These are phyloP conservation scores for Pseudonectria foliicola DNA, from an alignment of 2,329 filamentous ascomycete genomes.

Conservation along the genomic window DNA sequence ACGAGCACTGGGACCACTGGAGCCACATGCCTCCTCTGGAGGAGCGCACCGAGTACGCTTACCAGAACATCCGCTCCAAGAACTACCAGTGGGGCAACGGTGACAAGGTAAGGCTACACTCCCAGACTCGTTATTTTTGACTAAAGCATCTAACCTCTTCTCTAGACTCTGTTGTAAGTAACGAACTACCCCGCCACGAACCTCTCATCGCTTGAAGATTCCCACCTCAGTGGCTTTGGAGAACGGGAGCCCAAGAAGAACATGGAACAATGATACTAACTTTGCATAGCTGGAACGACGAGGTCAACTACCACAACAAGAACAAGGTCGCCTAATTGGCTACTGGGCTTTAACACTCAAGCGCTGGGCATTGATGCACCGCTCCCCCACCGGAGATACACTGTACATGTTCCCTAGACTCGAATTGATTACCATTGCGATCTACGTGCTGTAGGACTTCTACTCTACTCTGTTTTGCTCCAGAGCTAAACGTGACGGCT, in stretches of 20 bases:
- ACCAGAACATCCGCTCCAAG: slow-evolving; percentile 96
- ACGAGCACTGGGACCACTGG: slow-evolving; percentile 96
- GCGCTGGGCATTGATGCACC: slow-evolving; percentile 21
- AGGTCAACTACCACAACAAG: slow-evolving; percentile 96
- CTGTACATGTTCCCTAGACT: slow-evolving; percentile 29
- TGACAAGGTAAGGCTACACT: slow-evolving; percentile 63
- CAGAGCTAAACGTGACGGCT: no score
- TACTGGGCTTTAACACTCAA: slow-evolving; percentile 8
- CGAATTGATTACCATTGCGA: slow-evolving; percentile 21
- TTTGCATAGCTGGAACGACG: slow-evolving; percentile 75
- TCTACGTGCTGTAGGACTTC: background rate
- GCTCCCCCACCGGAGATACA: slow-evolving; percentile 20
- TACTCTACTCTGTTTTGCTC: background rate
- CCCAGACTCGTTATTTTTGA: background rate
- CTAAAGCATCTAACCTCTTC: slow-evolving; percentile 18
- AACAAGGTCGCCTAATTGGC: slow-evolving; percentile 54
- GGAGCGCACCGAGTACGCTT: slow-evolving; percentile 88
- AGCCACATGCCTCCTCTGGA: slow-evolving; percentile 76
- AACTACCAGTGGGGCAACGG: slow-evolving; percentile 94
- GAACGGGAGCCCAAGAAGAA: background rate
- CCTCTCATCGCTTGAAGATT: no score
- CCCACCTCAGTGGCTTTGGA: no score
- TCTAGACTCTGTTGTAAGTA: slow-evolving; percentile 47
- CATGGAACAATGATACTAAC: slow-evolving; percentile 12
- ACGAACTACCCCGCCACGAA: slow-evolving; percentile 1